Base-by-base conservation (phyloP, 768 basidiomycete species). In the Ramaria sp. region DNA sequence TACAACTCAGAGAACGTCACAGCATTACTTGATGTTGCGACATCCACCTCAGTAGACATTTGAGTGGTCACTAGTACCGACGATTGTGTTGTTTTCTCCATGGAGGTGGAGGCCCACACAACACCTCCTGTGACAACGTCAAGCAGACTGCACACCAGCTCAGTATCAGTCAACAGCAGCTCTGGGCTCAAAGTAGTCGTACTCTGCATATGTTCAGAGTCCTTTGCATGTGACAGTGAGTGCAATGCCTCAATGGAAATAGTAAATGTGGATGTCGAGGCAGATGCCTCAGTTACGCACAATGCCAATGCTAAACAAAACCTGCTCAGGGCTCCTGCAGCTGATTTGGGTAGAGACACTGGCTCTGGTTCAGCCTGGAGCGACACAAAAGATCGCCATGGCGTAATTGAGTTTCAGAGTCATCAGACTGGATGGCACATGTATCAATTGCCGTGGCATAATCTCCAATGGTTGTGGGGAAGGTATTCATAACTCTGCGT, bases 131-230 rank as follows among this genome's bases (percentile, higher is more conserved):
- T 37, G 3, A 37, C 34, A 10, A 13, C 13, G 3, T 37, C 34
- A n/a, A n/a, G n/a, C n/a, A n/a, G n/a, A n/a, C n/a, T n/a, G n/a
- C n/a, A n/a, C n/a, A n/a, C n/a, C n/a, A n/a, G n/a, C n/a, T n/a
- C n/a, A n/a, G n/a, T n/a, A n/a, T n/a, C n/a, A n/a, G n/a, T n/a
- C n/a, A n/a, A n/a, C n/a, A n/a, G n/a, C n/a, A n/a, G n/a, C n/a
- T n/a, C n/a, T n/a, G n/a, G n/a, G n/a, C n/a, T n/a, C n/a, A 80
- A 73, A 34, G 64, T 59, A 42, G 41, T 31, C 6, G 22, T 33
- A 20, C 19, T 15, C 43, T 48, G 46, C 27, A 19, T 10, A 0
- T 27, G 17, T 57, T 33, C 45, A 34, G 45, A 37, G 19, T 47
- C 55, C 34, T 57, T 48, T 27, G 20, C 27, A 1, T 46, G 55